Conservation (phyloP, 192 early-diverging fungal species). For the Backusella luteola region DNA sequence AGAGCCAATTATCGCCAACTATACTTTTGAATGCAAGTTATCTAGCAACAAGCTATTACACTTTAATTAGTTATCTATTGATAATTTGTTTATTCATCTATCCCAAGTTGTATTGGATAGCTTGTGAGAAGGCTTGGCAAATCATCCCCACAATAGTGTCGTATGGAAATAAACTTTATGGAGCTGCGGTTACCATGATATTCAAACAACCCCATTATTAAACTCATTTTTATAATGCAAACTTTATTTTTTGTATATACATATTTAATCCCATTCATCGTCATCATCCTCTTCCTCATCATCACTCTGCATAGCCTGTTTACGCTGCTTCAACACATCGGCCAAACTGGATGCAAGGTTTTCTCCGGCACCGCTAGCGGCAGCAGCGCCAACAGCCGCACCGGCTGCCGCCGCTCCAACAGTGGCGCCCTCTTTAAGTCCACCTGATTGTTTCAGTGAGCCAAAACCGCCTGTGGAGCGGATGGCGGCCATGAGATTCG, state of each 20-base stretch:
- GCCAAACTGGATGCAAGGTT: constrained; percentile 32
- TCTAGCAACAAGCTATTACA: too few species aligned
- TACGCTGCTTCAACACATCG: constrained; percentile 27
- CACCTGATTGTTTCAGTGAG: constrained; percentile 36
- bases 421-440: background rate
- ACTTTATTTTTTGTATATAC: background rate
- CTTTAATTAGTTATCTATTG: too few species aligned
- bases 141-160: too few species aligned
- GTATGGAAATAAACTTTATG: too few species aligned
- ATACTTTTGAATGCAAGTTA: too few species aligned
- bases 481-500: constrained; percentile 48
- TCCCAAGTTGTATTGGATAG: too few species aligned
- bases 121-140: too few species aligned
- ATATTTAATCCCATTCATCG: constrained; percentile 36
- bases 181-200: too few species aligned
- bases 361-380: constrained; percentile 2
- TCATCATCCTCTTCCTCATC: constrained; percentile 35
- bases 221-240: background rate
- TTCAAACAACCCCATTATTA: too few species aligned
- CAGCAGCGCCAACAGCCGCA: constrained; percentile 8
- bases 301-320: constrained; percentile 36
- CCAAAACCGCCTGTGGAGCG: constrained; percentile 46
- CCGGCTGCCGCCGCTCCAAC: background rate
- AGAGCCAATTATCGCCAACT: too few species aligned
- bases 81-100: too few species aligned